phyloP scores from a whole-genome alignment of 768 basidiomycete species.

The Cystofilobasidium capitatum region DNA sequence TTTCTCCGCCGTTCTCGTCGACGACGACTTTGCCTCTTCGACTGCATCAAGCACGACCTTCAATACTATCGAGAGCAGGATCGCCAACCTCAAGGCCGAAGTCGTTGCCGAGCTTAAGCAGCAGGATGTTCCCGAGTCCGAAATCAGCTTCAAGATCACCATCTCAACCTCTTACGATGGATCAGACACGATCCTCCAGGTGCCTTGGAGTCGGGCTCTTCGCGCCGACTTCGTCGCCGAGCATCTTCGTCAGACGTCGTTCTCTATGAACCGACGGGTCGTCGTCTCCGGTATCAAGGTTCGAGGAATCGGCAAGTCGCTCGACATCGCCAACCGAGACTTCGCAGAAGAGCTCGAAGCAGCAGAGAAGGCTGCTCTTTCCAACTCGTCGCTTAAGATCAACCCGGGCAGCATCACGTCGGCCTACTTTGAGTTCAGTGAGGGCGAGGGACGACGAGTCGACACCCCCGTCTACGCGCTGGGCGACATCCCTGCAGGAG shows the following conservation, averaged over 20 bases:
- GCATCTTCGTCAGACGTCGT: slow-evolving; percentile 31
- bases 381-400: background rate
- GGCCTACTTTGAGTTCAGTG: slow-evolving; percentile 29
- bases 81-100: background rate
- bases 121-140: background rate
- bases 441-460: slow-evolving; percentile 16
- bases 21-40: background rate
- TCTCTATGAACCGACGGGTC: slow-evolving; percentile 29
- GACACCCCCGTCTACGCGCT: slow-evolving; percentile 29
- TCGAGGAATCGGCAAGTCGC: slow-evolving; percentile 30
- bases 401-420: slow-evolving; percentile 22
- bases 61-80: background rate
- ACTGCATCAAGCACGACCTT: background rate
- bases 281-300: slow-evolving; percentile 30
- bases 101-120: background rate
- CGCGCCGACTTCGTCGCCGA: slow-evolving; percentile 29
- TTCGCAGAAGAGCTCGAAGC: slow-evolving; percentile 27
- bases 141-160: background rate
- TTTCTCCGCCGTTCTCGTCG: background rate
- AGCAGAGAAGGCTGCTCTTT: background rate
- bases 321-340: slow-evolving; percentile 30
- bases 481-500: background rate
- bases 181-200: slow-evolving; percentile 30
- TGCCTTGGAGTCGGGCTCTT: slow-evolving; percentile 22
- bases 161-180: slow-evolving; percentile 30